Evolutionary conservation across 257 asterid genomes (phyloP).

Genomic region (Scutellaria minor): DNA sequence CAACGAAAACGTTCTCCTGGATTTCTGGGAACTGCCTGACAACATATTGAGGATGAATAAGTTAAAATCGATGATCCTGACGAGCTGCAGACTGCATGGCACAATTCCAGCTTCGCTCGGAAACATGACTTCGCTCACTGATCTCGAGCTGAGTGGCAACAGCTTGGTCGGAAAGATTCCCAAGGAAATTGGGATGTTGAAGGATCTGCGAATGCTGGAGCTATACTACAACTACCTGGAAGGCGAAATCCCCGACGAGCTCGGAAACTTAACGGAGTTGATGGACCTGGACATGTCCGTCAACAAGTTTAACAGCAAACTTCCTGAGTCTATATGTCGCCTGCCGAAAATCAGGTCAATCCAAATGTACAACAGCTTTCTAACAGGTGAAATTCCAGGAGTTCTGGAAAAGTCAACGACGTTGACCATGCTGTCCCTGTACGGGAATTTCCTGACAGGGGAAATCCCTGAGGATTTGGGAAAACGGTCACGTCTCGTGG

Average conservation of each 20-base stretch:
- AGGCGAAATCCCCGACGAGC: conserved; percentile 79
- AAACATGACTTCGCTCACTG: conserved; percentile 73
- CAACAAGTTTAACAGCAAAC: conserved; percentile 59
- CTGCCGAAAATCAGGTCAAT: conserved; percentile 68
- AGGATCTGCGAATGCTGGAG: conserved; percentile 72
- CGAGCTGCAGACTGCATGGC: conserved; percentile 69
- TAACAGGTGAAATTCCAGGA: conserved; percentile 70
- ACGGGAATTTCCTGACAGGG: conserved; percentile 74
- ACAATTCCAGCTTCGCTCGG: conserved; percentile 62
- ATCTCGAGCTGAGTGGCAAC: conserved; percentile 84
- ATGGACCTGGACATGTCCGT: conserved; percentile 82
- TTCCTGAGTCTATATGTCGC: conserved; percentile 78
- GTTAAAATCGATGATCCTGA: conserved; percentile 58
- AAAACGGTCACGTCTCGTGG: conserved; percentile 52
- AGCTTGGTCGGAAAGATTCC: conserved; percentile 63
- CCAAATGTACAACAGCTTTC: conserved; percentile 82
- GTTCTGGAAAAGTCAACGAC: conserved; percentile 64
- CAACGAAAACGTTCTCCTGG: conserved; percentile 57
- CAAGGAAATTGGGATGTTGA: conserved; percentile 57
- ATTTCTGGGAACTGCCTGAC: conserved; percentile 72
- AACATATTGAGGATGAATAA: conserved; percentile 47
- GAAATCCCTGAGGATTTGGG: conserved; percentile 77
- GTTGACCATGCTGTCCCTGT: conserved; percentile 64
- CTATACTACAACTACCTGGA: conserved; percentile 76
- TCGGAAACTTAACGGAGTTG: conserved; percentile 75